Conservation (phyloP, 2,329 filamentous ascomycete genomes). For the Botrytis deweyae region DNA sequence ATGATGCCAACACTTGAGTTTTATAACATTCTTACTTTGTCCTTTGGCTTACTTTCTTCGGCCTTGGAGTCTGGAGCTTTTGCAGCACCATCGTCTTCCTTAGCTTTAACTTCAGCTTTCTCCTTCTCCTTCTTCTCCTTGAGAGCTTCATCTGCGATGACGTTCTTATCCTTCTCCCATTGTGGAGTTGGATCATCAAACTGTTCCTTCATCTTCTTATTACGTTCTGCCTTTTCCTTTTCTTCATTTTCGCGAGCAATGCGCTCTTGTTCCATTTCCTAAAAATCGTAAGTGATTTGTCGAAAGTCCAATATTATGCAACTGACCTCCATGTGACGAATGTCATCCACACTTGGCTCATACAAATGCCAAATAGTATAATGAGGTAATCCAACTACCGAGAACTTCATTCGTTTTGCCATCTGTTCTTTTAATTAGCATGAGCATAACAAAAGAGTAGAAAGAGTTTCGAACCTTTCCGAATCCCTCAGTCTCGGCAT, state of each 20-base stretch:
- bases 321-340: constrained; percentile 86
- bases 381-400: constrained; percentile 91
- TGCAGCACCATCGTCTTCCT: constrained; percentile 8
- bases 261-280: constrained; percentile 92
- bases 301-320: neutral
- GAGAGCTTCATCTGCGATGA: constrained; percentile 67
- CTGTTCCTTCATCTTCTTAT: constrained; percentile 75
- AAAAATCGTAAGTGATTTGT: constrained; percentile 17
- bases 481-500: constrained; percentile 97
- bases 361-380: constrained; percentile 99
- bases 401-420: constrained; percentile 94
- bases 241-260: constrained; percentile 79
- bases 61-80: constrained; percentile 20
- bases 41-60: constrained; percentile 19
- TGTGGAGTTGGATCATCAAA: constrained; percentile 76
- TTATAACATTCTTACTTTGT: constrained; percentile 26
- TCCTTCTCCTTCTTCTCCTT: constrained; percentile 49
- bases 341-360: constrained; percentile 96
- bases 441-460: constrained; percentile 4
- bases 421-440: constrained; percentile 58
- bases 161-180: constrained; percentile 87
- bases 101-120: constrained; percentile 21
- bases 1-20: too few species aligned
- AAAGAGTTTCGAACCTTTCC: constrained; percentile 70
- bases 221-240: constrained; percentile 66